Conservation (phyloP, 2,329 filamentous ascomycete species). For the Fonsecaea monophora region DNA sequence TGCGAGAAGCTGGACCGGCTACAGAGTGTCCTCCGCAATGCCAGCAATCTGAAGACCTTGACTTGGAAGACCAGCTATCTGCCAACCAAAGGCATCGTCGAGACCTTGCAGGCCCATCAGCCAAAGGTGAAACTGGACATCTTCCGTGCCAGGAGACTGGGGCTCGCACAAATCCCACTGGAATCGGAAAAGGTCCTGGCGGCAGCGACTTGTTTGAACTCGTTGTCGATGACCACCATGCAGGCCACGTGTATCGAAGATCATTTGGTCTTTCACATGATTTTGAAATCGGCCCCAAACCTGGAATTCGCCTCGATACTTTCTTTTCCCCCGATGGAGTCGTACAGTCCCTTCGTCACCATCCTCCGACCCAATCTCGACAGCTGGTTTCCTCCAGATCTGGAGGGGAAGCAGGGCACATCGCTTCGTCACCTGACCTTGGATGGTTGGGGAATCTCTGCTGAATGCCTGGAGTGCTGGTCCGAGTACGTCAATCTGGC, state of each 20-base stretch:
- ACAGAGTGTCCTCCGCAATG: conserved; percentile 18
- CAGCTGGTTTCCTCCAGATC: conserved; percentile 4
- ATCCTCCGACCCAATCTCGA: not conserved
- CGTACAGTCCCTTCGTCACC: not conserved
- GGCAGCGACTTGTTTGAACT: conserved; percentile 3
- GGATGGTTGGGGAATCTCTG: conserved; percentile 31
- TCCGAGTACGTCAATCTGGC: conserved; percentile 26
- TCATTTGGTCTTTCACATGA: conserved; percentile 19
- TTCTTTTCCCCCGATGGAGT: not conserved
- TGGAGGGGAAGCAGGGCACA: conserved; percentile 13
- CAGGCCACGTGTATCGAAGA: not conserved
- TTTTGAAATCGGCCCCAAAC: conserved; percentile 26
- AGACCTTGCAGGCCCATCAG: conserved; percentile 28
- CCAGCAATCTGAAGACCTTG: conserved; percentile 30
- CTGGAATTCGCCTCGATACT: conserved; percentile 28
- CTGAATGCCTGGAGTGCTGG: conserved; percentile 28
- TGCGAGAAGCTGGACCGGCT: conserved; percentile 2
- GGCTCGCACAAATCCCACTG: not conserved
- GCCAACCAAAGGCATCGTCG: conserved; percentile 13
- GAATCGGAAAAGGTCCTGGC: conserved; percentile 11
- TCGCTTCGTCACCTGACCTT: conserved; percentile 31
- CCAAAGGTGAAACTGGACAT: conserved; percentile 30
- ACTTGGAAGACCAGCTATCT: conserved; percentile 21
- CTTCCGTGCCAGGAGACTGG: conserved; percentile 6
- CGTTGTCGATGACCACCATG: conserved; percentile 16